Evolutionary conservation across 2,329 filamentous ascomycete species (phyloP).

Genomic region (Aspergillus ruber): DNA sequence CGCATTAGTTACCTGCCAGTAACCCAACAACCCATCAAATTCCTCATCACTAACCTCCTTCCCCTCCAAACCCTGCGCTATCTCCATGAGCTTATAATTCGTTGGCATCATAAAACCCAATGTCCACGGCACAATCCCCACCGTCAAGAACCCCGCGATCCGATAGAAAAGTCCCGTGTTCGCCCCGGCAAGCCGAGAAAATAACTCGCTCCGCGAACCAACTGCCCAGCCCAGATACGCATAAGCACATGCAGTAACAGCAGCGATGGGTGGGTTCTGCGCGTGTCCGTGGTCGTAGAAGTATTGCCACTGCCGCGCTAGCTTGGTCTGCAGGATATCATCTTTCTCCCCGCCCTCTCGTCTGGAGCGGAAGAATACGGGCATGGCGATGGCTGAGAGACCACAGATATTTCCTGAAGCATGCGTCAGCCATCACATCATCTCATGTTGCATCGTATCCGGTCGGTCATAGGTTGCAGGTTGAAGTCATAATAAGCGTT

Average conservation of each 20-base stretch:
- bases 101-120: constrained; percentile 20
- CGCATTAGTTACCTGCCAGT: constrained; percentile 10
- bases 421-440: not conserved
- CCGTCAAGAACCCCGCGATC: constrained; percentile 20
- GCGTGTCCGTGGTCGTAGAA: constrained; percentile 16
- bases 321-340: constrained; percentile 3
- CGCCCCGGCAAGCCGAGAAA: constrained; percentile 5
- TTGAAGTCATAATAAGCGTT: not conserved
- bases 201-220: constrained; percentile 8
- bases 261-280: constrained; percentile 21
- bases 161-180: constrained; percentile 17
- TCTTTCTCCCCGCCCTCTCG: not conserved
- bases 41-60: constrained; percentile 2
- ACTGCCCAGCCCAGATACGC: constrained; percentile 25
- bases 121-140: constrained; percentile 31
- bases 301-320: constrained; percentile 13
- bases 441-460: not conserved
- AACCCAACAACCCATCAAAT: constrained; percentile 6
- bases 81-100: constrained; percentile 22
- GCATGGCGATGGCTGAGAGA: constrained; percentile 19
- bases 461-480: too few relatives aligned
- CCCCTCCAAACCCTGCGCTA: not conserved
- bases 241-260: constrained; percentile 14
- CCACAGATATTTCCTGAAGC: constrained; percentile 20
- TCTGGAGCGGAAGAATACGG: constrained; percentile 17